Evolutionary conservation across 352 stramenopile species (phyloP), one percentile per base, ranked within the genome.

Genomic region (Phytophthora boehmeriae): DNA sequence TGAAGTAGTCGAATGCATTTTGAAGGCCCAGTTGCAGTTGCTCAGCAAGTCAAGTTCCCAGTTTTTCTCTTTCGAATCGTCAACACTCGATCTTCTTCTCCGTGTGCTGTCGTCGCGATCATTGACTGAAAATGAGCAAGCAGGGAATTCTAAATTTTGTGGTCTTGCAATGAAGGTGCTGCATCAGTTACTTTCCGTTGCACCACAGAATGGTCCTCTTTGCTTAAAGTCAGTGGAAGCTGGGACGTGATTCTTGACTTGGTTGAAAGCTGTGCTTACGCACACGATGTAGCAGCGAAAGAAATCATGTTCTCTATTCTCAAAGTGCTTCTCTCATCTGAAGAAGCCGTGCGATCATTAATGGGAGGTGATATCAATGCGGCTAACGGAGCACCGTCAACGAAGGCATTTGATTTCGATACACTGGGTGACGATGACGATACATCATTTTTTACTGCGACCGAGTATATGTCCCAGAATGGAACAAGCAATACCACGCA

Each of bases 31-130:
- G 45, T 22, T 88, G 22, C 80, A 83, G 36, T 59, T 93, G 13
- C 52, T 93, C 39, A 68, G 88, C 27, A 87, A 89, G 42, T 93
- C 89, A 32, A 80, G 71, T 34, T 85, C 86, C 58, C 80, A 93
- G 54, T 91, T 93, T 54, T 90, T 88, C 48, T 91, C 80, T 10
- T 93, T 75, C 55, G 76, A 93, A 53, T 90, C 71, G 11, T 81
- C 80, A 28, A 85, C 78, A 8, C 71, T 93, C 23, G 77, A 84
- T 27, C 54, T 93, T 14, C 54, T 93, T 2, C 36, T 91, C 9
- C 63, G 50, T 14, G 53, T 60, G 20, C 25, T 78, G 41, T 60
- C 51, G 25, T 51, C 60, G 57, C 46, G 44, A 55, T 64, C 59
- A 5, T 42, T 64, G 34, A 60, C 82, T 25, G 48, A n/a, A 13